Evolutionary conservation across 2,329 filamentous ascomycete species (phyloP).

Genomic region (Aspergillus texensis): DNA sequence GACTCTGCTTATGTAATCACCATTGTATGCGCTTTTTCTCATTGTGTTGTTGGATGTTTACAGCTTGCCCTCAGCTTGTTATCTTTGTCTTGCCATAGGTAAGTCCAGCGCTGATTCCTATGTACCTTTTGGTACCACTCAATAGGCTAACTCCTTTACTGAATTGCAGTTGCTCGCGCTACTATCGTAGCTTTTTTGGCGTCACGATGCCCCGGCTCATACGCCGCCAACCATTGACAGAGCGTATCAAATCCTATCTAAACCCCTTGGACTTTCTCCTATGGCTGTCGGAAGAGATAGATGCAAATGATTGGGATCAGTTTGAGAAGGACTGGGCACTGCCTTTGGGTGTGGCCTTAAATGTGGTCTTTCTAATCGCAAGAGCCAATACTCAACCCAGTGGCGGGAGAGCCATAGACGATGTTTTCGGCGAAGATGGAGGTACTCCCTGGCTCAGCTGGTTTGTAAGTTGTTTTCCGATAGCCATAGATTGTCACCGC

Average conservation of each 20-base stretch:
- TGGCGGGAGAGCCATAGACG: conserved; percentile 62
- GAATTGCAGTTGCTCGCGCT: not conserved
- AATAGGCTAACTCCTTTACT: not conserved
- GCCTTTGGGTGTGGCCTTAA: conserved; percentile 74
- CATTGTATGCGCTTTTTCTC: conserved; percentile 10
- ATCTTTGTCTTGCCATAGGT: not conserved
- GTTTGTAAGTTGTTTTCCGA: conserved; percentile 54
- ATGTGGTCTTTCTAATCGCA: conserved; percentile 78
- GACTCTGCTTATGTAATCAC: conserved; percentile 24
- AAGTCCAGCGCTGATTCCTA: not conserved
- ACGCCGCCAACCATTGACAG: conserved; percentile 73
- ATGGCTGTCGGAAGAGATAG: conserved; percentile 89
- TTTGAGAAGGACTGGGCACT: conserved; percentile 71
- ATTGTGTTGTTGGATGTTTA: conserved; percentile 16
- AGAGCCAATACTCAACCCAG: conserved; percentile 70
- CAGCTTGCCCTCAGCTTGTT: conserved; percentile 8
- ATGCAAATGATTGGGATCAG: conserved; percentile 88
- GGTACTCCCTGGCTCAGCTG: conserved; percentile 68
- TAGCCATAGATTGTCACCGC: not conserved
- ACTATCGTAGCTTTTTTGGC: not conserved
- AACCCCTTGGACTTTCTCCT: conserved; percentile 89
- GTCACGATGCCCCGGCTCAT: conserved; percentile 76
- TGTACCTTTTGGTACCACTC: not conserved
- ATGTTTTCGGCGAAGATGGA: conserved; percentile 78
- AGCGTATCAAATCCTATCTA: conserved; percentile 78